Conservation (phyloP, 177 flowering plant species). For the Telopea speciosissima region DNA sequence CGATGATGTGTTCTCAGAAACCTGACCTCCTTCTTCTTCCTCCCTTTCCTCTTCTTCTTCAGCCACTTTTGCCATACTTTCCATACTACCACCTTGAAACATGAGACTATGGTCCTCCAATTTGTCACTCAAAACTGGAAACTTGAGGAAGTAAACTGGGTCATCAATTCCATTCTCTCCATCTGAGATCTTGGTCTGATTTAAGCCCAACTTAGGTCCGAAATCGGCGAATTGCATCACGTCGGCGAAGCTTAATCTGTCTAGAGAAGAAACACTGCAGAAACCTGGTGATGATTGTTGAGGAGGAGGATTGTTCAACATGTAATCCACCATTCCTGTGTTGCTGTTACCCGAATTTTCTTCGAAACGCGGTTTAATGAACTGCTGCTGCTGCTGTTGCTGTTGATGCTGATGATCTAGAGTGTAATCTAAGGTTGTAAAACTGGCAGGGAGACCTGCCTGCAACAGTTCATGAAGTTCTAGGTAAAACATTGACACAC, state of each 20-base stretch:
- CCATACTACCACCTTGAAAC: constrained; percentile 6
- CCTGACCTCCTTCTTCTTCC: constrained; percentile 21
- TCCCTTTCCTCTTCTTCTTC: constrained; percentile 14
- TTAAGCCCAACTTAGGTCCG: constrained; percentile 46
- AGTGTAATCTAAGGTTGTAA: constrained; percentile 25
- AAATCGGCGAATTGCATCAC: constrained; percentile 76
- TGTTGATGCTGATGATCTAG: constrained; percentile 27
- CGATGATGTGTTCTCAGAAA: constrained; percentile 28
- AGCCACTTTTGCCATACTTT: constrained; percentile 10
- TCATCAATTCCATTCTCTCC: constrained; percentile 46
- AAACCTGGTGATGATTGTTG: constrained; percentile 22
- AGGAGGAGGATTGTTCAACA: constrained; percentile 26
- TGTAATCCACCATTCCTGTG: constrained; percentile 36
- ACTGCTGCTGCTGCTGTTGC: constrained; percentile 11
- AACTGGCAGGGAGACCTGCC: constrained; percentile 24
- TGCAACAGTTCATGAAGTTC: constrained; percentile 23
- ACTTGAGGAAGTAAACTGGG: constrained; percentile 60
- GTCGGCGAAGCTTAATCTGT: constrained; percentile 56
- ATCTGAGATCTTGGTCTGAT: constrained; percentile 22
- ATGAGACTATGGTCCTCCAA: constrained; percentile 17
- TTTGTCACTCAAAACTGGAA: constrained; percentile 53
- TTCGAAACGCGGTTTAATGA: constrained; percentile 20
- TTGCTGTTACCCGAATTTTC: constrained; percentile 6
- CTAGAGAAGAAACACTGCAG: constrained; percentile 29
- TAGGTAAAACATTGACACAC: constrained; percentile 18